Base-by-base conservation (phyloP, 495 filamentous ascomycete species). In the Sordaria brevicollis region DNA sequence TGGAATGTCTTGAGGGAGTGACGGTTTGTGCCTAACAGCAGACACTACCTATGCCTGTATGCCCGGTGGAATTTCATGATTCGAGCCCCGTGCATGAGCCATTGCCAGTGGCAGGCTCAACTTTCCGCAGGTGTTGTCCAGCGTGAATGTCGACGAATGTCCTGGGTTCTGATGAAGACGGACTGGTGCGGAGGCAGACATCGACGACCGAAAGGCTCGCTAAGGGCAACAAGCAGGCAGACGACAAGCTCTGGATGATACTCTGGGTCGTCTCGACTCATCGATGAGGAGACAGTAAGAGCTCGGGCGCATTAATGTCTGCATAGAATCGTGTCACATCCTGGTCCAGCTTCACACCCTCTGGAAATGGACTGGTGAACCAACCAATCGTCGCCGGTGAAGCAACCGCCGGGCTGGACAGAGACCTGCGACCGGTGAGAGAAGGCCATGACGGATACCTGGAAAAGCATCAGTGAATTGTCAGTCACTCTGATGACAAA, bases 301-400 rank as follows among this genome's bases (percentile, higher is more conserved):
- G 43, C 21, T 21, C 19, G n/a, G 43, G 43, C 19, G 43, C 49
- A 62, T 31, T 17, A 31, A 62, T 62, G 49, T 57, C 49, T 62
- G 49, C 49, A 62, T 31, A 62, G 13, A 15, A 33, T 67, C 34
- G 65, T 71, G 69, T 71, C 43, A 65, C 69, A 73, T 68, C 75
- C 73, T 41, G 39, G 71, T 57, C 66, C 34, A 62, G 74, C 65
- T 69, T 72, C 71, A 68, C 75, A 76, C 75, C 74, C 73, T 74
- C 70, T 65, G 69, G 70, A 39, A 34, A 62, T 67, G 67, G 34
- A 70, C 31, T 21, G 25, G 35, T 71, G 73, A 71, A 67, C 67
- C 75, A 66, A 70, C 77, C 76, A 78, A 79, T 78, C 62, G 74
- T 67, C 70, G 69, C 39, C 38, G 19, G 7, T 37, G 54, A 29